phyloP scores from a whole-genome alignment of 2,329 filamentous ascomycete species.

The Penicillium italicum region DNA sequence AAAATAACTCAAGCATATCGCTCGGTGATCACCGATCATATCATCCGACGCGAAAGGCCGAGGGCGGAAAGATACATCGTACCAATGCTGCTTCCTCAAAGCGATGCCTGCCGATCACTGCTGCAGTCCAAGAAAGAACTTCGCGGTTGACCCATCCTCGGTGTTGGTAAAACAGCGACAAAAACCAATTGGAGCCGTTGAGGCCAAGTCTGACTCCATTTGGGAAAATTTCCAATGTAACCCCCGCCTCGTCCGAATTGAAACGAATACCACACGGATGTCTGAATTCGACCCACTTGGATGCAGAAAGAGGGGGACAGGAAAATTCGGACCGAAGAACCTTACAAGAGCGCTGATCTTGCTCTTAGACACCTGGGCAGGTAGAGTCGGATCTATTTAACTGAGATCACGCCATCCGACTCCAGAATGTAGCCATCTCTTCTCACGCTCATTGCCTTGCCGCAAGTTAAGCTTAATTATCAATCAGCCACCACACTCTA shows the following conservation, averaged over 20 bases:
- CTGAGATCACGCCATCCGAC: constrained; percentile 1
- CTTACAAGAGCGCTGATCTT: not conserved
- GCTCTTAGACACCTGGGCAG: not conserved
- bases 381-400: not conserved
- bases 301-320: not conserved
- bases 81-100: not conserved
- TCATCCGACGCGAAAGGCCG: not conserved
- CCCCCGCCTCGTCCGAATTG: not conserved
- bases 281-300: not conserved
- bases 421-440: not conserved
- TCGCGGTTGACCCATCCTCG: not conserved
- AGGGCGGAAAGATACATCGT: not conserved
- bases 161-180: not conserved
- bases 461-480: constrained; percentile 3
- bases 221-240: not conserved
- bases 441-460: not conserved
- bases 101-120: not conserved
- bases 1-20: not conserved
- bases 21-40: not conserved
- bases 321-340: not conserved
- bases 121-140: not conserved
- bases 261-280: not conserved
- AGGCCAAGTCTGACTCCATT: not conserved
- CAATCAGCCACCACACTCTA: not conserved
- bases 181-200: not conserved